A percentile compares a stretch with the other conserved stretches of the same genome.
phyloP scores from a whole-genome alignment of 1,284 basidiomycete genomes.

The Fomitopsis betulina region DNA sequence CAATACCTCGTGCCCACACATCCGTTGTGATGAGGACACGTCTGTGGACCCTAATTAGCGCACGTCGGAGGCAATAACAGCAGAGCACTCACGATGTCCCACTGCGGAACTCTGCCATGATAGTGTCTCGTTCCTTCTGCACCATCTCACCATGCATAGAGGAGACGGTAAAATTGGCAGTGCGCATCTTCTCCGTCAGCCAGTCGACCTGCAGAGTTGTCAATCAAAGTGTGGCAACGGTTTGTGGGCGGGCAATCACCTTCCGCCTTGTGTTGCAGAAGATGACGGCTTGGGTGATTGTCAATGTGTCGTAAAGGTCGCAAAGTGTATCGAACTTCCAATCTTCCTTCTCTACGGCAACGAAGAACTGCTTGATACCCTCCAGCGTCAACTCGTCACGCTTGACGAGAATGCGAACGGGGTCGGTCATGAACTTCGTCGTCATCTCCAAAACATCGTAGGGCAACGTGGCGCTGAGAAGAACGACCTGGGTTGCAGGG shows the following conservation, averaged over 20 bases:
- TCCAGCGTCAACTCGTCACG: conserved; percentile 99
- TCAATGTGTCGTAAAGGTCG: conserved; percentile 97
- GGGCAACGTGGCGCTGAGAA: conserved; percentile 93
- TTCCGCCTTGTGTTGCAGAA: conserved; percentile 99
- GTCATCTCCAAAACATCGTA: conserved; percentile 99
- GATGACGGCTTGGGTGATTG: conserved; percentile 99
- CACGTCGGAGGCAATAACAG: background rate
- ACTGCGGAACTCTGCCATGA: conserved; percentile 97
- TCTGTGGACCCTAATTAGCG: conserved; percentile 33
- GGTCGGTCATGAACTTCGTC: conserved; percentile 99
- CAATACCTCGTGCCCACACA: conserved; percentile 98
- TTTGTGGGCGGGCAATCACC: conserved; percentile 39
- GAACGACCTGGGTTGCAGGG: conserved; percentile 96
- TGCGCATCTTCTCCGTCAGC: conserved; percentile 98
- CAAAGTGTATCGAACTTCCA: conserved; percentile 99
- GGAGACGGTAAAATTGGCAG: conserved; percentile 94
- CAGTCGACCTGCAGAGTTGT: conserved; percentile 77
- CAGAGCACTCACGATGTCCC: conserved; percentile 75
- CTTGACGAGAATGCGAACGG: conserved; percentile 97
- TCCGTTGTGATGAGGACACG: conserved; percentile 96
- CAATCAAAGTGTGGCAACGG: background rate
- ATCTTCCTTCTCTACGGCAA: conserved; percentile 99
- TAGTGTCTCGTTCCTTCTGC: conserved; percentile 97
- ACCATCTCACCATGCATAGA: conserved; percentile 99
- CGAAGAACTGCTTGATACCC: conserved; percentile 99